phyloP scores from a whole-genome alignment of 2,329 filamentous ascomycete species.

The Orbilia javanica region DNA sequence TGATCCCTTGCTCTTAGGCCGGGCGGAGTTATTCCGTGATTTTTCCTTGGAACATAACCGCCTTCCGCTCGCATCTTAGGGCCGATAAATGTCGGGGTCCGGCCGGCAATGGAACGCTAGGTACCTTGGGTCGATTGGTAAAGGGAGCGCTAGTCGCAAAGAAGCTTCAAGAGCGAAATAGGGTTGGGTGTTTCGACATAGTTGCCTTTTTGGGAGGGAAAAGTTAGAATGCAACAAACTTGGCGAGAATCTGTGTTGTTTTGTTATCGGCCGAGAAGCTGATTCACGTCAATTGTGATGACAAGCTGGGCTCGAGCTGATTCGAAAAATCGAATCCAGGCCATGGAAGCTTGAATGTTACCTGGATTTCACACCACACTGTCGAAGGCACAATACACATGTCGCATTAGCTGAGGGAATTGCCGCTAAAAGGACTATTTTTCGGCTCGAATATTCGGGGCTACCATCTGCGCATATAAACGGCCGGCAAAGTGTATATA shows the following conservation, averaged over 20 bases:
- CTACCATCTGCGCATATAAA: no score
- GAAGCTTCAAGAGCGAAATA: not conserved
- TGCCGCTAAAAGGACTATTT: no score
- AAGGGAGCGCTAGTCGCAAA: not conserved
- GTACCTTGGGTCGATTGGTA: conserved; percentile 7
- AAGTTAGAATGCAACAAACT: not conserved
- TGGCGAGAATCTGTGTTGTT: not conserved
- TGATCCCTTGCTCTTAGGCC: not conserved
- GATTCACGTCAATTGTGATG: not conserved
- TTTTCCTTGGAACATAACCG: conserved; percentile 5
- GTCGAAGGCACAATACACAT: no score
- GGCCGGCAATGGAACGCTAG: not conserved
- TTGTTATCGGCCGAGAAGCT: not conserved
- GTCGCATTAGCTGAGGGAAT: no score
- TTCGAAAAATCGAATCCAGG: no score
- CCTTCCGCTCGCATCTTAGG: conserved; percentile 1
- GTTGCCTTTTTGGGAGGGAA: not conserved
- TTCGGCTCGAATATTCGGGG: no score
- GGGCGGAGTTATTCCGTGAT: conserved; percentile 11
- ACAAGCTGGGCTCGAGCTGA: no score
- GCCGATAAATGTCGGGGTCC: not conserved
- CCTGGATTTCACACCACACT: no score
- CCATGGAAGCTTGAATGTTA: no score
- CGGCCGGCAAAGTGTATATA: no score
- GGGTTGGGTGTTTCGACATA: not conserved